These are phyloP conservation scores for Arthroderma sp. DNA, from an alignment of 2,329 filamentous ascomycete species.

Conservation along the genomic window DNA sequence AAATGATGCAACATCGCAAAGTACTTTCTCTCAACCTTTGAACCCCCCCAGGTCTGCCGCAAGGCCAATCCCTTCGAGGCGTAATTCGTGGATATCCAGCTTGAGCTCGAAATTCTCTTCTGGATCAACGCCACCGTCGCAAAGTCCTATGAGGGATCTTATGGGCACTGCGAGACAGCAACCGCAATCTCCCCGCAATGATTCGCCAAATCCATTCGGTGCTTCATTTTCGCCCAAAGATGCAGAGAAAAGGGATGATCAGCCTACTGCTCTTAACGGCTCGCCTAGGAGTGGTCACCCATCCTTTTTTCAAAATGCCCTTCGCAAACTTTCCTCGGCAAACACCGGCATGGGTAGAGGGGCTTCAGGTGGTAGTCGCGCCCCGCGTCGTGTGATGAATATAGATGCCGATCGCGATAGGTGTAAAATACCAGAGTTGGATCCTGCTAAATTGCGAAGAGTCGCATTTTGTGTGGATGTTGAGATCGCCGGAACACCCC, in stretches of 20 bases:
- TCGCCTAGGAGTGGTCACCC: constrained; percentile 56
- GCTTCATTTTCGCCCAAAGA: constrained; percentile 28
- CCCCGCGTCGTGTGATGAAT: constrained; percentile 59
- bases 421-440: constrained; percentile 65
- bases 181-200: constrained; percentile 19
- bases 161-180: constrained; percentile 17
- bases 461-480: constrained; percentile 96
- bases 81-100: constrained; percentile 83
- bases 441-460: constrained; percentile 65
- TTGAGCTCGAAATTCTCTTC: constrained; percentile 86
- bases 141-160: constrained; percentile 20
- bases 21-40: neutral
- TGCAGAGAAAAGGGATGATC: constrained; percentile 29
- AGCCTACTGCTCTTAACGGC: constrained; percentile 35
- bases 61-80: constrained; percentile 22
- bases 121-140: constrained; percentile 28
- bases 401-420: constrained; percentile 67
- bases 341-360: constrained; percentile 39
- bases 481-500: constrained; percentile 80
- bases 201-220: constrained; percentile 31
- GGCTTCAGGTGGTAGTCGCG: constrained; percentile 48
- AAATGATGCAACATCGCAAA: neutral
- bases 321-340: constrained; percentile 68
- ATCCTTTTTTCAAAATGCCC: constrained; percentile 66
- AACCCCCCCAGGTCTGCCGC: neutral